These are phyloP conservation scores for Phytopythium vexans DNA, from an alignment of 352 stramenopile genomes.

Conservation along the genomic window DNA sequence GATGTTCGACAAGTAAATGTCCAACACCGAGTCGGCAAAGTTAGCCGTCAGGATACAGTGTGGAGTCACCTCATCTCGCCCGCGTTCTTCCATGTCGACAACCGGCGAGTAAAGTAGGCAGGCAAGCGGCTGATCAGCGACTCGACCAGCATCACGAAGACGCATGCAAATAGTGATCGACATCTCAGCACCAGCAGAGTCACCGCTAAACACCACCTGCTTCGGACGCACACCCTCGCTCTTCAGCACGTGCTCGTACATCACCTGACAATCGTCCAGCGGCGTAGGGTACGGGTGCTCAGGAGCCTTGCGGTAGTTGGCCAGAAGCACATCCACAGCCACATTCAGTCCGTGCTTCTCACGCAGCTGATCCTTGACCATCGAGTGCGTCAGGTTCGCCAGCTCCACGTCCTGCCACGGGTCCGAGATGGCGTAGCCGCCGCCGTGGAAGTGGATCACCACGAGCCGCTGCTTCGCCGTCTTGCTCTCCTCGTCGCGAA, in stretches of 20 bases:
- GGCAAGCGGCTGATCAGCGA: constrained; percentile 16
- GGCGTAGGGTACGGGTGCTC: constrained; percentile 31
- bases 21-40: constrained; percentile 5
- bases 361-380: constrained; percentile 16
- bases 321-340: constrained; percentile 34
- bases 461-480: constrained; percentile 18
- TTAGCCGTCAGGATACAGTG: constrained; percentile 29
- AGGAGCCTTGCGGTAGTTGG: constrained; percentile 48
- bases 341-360: constrained; percentile 14
- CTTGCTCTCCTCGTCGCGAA: constrained; percentile 10
- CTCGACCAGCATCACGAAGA: constrained; percentile 18
- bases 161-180: constrained; percentile 34
- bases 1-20: constrained; percentile 1
- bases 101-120: constrained; percentile 23
- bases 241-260: constrained; percentile 32
- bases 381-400: constrained; percentile 14
- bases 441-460: constrained; percentile 31
- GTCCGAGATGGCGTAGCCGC: constrained; percentile 32
- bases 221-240: constrained; percentile 15
- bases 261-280: constrained; percentile 20
- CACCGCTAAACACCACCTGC: constrained; percentile 35
- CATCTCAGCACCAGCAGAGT: constrained; percentile 37
- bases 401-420: constrained; percentile 19
- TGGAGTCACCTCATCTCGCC: constrained; percentile 1
- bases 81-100: constrained; percentile 12